Base-by-base conservation (phyloP, 208 protist genomes). In the Leishmania major region DNA sequence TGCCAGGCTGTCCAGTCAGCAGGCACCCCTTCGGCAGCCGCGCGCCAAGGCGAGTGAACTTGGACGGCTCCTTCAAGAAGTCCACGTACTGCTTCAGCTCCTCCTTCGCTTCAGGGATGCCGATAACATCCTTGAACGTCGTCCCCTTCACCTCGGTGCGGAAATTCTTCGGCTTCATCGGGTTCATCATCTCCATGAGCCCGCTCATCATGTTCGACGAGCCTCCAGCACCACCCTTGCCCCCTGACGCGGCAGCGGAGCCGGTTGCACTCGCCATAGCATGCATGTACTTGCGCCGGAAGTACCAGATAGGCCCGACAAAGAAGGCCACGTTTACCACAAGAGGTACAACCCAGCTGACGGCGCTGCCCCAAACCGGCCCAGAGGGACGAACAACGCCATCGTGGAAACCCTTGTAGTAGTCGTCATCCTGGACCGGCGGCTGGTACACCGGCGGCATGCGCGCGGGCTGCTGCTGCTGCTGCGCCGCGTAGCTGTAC, bases 1-100 rank as follows among this genome's bases (percentile, higher is more conserved):
- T 99, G 75, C 99, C 99, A 25, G 99, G 99, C 83, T 99, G 96
- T 19, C 99, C 99, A 6, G 98, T 97, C 5, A 99, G 90, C 15
- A 99, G 89, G 15, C 97, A 98, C 45, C 98, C 98, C 84, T 99
- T 99, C 35, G 99, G 99, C 69, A 99, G 96, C 55, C 98, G 97
- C 5, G 99, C 99, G 45, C 99, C 99, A 35, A 99, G 95, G 4
- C 98, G 89, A 2, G 89, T 94, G 90, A 99, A 99, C 86, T 98
- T 98, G 43, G 95, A 87, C 0, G 99, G 98, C 43, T 99, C 94
- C 90, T 99, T 99, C 19, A 99, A 88, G 86, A 99, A 99, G 77
- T 99, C 97, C 22, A 99, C 99, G 90, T 99, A 99, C 93, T 99
- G 99, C 91, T 98, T 95, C 64, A 99, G 93, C 77, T 99, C 99